phyloP scores from a whole-genome alignment of 805 yeast species.

The Tetrapisispora phaffii region DNA sequence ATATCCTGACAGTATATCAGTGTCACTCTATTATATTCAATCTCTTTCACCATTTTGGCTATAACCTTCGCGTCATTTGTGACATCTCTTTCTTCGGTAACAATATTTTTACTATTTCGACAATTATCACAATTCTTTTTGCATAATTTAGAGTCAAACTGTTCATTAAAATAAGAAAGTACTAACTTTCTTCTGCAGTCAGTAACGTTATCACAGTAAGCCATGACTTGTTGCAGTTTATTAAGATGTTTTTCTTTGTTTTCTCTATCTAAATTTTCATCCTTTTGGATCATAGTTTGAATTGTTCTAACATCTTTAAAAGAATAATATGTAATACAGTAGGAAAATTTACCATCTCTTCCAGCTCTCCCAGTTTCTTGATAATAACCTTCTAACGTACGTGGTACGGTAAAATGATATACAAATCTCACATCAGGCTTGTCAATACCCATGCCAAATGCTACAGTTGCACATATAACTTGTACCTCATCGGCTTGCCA shows the following conservation, averaged over 20 bases:
- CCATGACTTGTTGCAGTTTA: conserved; percentile 73
- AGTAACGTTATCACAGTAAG: conserved; percentile 81
- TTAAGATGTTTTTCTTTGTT: conserved; percentile 70
- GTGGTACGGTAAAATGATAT: conserved; percentile 76
- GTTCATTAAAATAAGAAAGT: conserved; percentile 81
- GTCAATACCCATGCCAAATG: conserved; percentile 99
- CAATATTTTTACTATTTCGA: conserved; percentile 31
- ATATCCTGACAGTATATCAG: conserved; percentile 74
- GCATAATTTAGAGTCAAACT: conserved; percentile 58
- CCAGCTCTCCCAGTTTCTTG: conserved; percentile 99
- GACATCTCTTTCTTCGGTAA: conserved; percentile 51
- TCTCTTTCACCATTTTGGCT: conserved; percentile 44
- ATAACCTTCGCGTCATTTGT: conserved; percentile 54
- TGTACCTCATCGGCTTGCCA: conserved; percentile 73
- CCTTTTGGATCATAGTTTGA: conserved; percentile 69
- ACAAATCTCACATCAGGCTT: conserved; percentile 92
- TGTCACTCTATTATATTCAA: conserved; percentile 58
- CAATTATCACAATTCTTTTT: conserved; percentile 80
- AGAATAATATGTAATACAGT: conserved; percentile 74
- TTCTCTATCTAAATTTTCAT: conserved; percentile 49
- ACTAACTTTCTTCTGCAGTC: conserved; percentile 89
- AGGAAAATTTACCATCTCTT: conserved; percentile 78
- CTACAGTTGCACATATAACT: conserved; percentile 92
- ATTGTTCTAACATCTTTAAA: conserved; percentile 71
- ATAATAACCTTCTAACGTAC: conserved; percentile 90